Conservation (phyloP, 1,284 basidiomycete species). For the Neonothopanus nambi region DNA sequence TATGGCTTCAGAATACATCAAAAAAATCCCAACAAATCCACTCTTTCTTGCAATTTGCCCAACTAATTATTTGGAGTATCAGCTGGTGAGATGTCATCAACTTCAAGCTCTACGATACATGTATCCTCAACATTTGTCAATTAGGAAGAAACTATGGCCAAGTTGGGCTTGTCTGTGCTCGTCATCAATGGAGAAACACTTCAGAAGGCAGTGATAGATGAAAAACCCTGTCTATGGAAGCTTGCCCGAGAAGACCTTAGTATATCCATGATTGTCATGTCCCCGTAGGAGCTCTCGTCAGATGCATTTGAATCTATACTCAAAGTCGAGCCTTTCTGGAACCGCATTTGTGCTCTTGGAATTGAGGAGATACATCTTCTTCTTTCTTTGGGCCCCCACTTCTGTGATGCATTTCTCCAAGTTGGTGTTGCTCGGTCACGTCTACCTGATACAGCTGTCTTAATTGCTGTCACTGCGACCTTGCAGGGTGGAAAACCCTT, state of each 20-base stretch:
- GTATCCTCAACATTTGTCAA: neutral
- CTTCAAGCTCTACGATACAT: neutral
- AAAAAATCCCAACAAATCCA: conserved; percentile 13
- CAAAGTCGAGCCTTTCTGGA: neutral
- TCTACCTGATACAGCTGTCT: neutral
- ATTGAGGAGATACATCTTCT: conserved; percentile 17
- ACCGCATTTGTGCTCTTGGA: conserved; percentile 4
- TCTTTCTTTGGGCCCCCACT: conserved; percentile 13
- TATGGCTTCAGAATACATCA: neutral
- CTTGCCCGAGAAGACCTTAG: neutral
- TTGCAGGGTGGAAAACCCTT: neutral
- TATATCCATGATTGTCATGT: conserved; percentile 5
- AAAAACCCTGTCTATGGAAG: conserved; percentile 2
- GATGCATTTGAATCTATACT: conserved; percentile 3
- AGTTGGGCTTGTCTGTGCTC: neutral
- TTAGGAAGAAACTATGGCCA: neutral
- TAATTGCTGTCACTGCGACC: conserved; percentile 1
- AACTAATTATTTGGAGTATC: no score
- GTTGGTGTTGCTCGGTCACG: conserved; percentile 14
- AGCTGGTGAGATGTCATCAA: no score
- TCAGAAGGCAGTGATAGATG: neutral
- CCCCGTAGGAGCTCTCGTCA: conserved; percentile 7
- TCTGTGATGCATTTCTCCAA: conserved; percentile 13
- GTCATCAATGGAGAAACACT: conserved; percentile 11
- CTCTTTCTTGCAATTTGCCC: conserved; percentile 11